A percentile compares a stretch with the other conserved stretches of the same genome.
phyloP scores from a whole-genome alignment of 1,284 basidiomycete species.

The Xanthoconium separans region DNA sequence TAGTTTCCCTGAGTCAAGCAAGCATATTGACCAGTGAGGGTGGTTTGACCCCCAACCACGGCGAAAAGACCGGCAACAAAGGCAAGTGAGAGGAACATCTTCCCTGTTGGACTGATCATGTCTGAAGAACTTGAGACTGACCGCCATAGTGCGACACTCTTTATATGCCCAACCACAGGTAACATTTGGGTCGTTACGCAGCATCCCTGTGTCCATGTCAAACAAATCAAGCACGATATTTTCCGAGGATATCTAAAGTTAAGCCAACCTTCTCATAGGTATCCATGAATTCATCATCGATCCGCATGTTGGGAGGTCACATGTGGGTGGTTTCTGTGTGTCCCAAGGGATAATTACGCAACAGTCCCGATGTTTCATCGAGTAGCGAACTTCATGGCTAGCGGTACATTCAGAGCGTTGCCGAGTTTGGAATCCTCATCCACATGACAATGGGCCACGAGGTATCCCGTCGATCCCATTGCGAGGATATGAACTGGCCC shows the following conservation, averaged over 20 bases:
- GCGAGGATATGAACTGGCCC: background rate
- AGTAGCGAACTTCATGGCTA: background rate
- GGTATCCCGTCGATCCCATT: too few species aligned
- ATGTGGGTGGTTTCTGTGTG: constrained; percentile 3
- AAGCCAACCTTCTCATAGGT: constrained; percentile 8
- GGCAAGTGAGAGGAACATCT: constrained; percentile 8
- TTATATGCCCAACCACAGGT: constrained; percentile 5
- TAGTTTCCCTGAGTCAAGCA: constrained; percentile 48
- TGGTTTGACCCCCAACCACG: constrained; percentile 21
- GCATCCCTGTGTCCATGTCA: background rate
- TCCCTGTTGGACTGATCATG: background rate
- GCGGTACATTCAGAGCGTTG: background rate
- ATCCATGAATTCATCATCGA: background rate
- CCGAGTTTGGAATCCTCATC: background rate
- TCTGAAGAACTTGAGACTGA: background rate
- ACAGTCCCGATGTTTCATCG: background rate
- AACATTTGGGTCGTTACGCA: background rate
- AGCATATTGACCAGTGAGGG: constrained; percentile 43
- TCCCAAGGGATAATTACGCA: background rate
- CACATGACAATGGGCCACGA: too few species aligned
- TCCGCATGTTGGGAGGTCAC: too few species aligned
- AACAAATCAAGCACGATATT: background rate
- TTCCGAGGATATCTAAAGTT: background rate
- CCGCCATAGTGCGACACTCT: background rate
- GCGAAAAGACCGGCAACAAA: constrained; percentile 3